These are phyloP conservation scores for Trichophyton equinum DNA, from an alignment of 2,329 filamentous ascomycete genomes.

Conservation along the genomic window DNA sequence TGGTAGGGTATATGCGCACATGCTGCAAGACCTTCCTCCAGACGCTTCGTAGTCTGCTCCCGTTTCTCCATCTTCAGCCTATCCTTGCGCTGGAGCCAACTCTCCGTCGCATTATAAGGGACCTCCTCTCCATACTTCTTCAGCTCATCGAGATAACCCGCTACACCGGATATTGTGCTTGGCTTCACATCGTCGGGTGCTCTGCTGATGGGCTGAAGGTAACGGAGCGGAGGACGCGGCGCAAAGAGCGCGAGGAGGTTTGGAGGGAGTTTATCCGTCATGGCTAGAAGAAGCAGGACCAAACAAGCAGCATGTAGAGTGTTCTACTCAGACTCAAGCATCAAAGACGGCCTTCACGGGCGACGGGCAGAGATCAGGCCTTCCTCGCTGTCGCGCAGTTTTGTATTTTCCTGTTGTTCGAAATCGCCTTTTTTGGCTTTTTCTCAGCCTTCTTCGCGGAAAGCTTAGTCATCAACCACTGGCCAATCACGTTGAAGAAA, in stretches of 20 bases:
- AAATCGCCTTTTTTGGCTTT: background rate
- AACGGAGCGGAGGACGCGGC: slow-evolving; percentile 81
- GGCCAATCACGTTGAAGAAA: background rate
- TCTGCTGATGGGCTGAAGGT: slow-evolving; percentile 70
- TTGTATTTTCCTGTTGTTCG: background rate
- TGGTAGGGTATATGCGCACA: slow-evolving; percentile 36
- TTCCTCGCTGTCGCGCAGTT: background rate
- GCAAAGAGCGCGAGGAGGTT: slow-evolving; percentile 90
- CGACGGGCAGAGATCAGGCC: background rate
- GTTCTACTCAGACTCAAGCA: background rate
- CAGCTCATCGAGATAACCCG: slow-evolving; percentile 59
- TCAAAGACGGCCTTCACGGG: background rate
- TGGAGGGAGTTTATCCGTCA: slow-evolving; percentile 94
- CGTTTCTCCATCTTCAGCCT: slow-evolving; percentile 72
- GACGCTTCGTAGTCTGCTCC: slow-evolving; percentile 49
- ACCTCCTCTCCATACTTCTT: slow-evolving; percentile 67
- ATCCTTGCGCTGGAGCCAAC: slow-evolving; percentile 80
- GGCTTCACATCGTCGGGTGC: slow-evolving; percentile 73
- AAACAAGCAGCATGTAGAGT: background rate
- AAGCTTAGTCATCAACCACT: background rate
- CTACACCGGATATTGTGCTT: slow-evolving; percentile 58
- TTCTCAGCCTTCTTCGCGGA: background rate
- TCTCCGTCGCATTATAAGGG: slow-evolving; percentile 70
- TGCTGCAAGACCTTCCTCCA: slow-evolving; percentile 50
- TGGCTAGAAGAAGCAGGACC: slow-evolving; percentile 27